Evolutionary conservation across 345 rosid species (phyloP).

Genomic region (Murraya paniculata): DNA sequence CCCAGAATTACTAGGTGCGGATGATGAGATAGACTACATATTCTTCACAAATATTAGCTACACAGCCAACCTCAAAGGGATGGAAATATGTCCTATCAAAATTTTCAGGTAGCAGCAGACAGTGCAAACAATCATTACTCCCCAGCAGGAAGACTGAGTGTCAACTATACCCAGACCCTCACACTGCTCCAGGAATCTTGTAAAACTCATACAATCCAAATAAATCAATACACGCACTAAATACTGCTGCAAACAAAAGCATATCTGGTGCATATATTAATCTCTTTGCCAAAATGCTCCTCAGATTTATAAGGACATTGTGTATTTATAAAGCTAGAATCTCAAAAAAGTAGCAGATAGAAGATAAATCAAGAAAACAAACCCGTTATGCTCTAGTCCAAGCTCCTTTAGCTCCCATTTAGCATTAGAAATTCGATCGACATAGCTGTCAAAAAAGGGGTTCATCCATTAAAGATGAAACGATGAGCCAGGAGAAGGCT

Average conservation of each 20-base stretch:
- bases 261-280: neutral
- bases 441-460: conserved; percentile 57
- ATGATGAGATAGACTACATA: neutral
- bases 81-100: neutral
- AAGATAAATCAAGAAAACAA: conserved; percentile 32
- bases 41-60: neutral
- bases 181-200: neutral
- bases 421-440: conserved; percentile 83
- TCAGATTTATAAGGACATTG: neutral
- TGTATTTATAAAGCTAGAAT: neutral
- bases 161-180: neutral
- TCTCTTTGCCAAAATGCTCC: neutral
- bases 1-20: neutral
- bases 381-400: conserved; percentile 99
- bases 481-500: neutral
- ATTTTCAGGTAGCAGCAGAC: neutral
- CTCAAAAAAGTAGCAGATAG: neutral
- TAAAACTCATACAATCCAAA: neutral
- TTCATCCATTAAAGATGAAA: conserved; percentile 8
- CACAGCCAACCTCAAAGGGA: neutral
- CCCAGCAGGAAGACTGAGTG: neutral
- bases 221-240: neutral
- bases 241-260: neutral
- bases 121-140: neutral
- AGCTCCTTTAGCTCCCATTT: conserved; percentile 99